Evolutionary conservation across 495 filamentous ascomycete genomes (phyloP), one percentile per base, ranked within the genome.

Genomic region (Xylaria acuta): DNA sequence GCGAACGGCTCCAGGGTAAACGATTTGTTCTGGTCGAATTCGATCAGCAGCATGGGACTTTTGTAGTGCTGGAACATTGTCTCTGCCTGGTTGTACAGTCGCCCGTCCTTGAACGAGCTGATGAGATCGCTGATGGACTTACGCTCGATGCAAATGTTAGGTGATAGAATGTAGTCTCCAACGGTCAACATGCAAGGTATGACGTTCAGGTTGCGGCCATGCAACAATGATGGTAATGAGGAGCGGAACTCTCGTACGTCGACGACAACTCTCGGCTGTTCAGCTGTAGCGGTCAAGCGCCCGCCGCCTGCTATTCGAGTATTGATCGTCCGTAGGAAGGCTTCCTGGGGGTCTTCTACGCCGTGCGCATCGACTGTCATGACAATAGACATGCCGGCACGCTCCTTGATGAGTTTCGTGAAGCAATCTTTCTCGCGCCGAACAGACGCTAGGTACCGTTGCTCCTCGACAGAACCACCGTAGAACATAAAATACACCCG

Each of bases 401-500:
- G 94, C 79, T 99, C 96, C 68, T 92, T 93, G 79, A 99, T 97
- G 53, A 99, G 86, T 73, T 91, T 92, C 5, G 94, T 95, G 76
- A 98, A 99, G 25, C 94, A 90, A 78, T 99, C 96, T 75, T 99
- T 99, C 78, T 99, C 96, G 60, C 92, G 89, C 34, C 96, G 86
- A 27, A 98, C 93, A 6, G 90, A 90, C 54, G 93, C 94, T 5
- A 99, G 86, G 76, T 97, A 98, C 11, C 96, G 91, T 74, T 98
- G 97, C 78, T 99, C 96, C 82, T 99, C 96, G 5, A 99, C 96
- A 0, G 94, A 97, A 11, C 92, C 92, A 51, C 93, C 91, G 72
- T 99, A 99, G 78, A 95, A 98, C 83, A 98, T 90, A 77, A 98
- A 98, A 80, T 97, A 99, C 0, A 97, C 95, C 66, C 91, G 87